Base-by-base conservation (phyloP, 805 yeast species). In the Teunomyces aglyptinius region DNA sequence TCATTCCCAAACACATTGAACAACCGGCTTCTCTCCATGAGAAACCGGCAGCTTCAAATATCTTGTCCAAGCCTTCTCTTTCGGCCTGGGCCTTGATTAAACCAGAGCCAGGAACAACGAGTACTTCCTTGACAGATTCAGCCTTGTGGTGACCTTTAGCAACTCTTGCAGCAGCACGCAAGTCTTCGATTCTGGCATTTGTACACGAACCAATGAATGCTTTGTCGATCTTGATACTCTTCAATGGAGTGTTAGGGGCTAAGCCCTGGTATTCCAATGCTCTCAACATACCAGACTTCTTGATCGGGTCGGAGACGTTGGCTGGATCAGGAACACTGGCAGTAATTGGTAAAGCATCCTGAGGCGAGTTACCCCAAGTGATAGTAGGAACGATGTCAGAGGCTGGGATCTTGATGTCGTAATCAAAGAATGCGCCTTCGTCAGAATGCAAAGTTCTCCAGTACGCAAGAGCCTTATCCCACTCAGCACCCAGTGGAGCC, bases 11-110 rank as follows among this genome's bases (percentile, higher is more conserved):
- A 75, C 99, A 94, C 99, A 94, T 94, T 35, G 98, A 92, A 74
- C 99, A 94, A 51, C 99, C 99, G 55, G 99, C 98, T 75, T 94
- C 99, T 76, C 99, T 86, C 99, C 99, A 94, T 58, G 88, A 92
- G 64, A 94, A 94, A 16, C 96, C 98, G 43, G 99, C 97, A 42
- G 82, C 89, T 60, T 75, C 81, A 62, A 94, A 94, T 48, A 94
- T 80, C 73, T 88, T 87, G 68, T 94, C 94, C 48, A 94, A 78
- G 44, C 99, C 99, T 74, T 94, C 99, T 52, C 72, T 76, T 73
- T 94, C 99, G 46, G 99, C 99, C 71, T 89, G 95, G 50, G 76
- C 74, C 73, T 92, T 94, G 55, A 94, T 94, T 51, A 94, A 77
- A 55, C 99, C 99, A 19, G 98, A 91, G 48, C 99, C 99, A 43